Evolutionary conservation across 2,329 filamentous ascomycete genomes (phyloP), one percentile per base, ranked within the genome.

Genomic region (Clonostachys solani): DNA sequence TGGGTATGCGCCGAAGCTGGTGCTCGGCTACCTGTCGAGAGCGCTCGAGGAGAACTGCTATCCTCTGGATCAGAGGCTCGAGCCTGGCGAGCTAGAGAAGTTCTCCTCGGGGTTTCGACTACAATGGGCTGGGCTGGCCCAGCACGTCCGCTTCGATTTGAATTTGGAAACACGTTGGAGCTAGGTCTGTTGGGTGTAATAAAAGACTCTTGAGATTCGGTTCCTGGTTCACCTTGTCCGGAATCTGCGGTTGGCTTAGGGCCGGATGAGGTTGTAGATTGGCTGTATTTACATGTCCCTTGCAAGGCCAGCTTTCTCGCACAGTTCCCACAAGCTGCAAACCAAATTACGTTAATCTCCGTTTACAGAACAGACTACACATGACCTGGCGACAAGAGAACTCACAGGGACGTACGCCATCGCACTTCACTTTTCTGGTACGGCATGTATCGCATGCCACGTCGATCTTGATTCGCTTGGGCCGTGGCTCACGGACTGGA

Each of bases 381-480:
- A 8, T 10, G 23, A 9, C 23, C 23, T 9, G 23, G 9, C 23
- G 23, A 29, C 2, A 37, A 12, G 15, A 43, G 5, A 13, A 52
- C 60, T 50, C 52, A 67, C 66, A 59, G 49, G 66, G 65, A 34
- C 68, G 62, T 13, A 56, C 54, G 36, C 69, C 69, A 47, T 73
- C 69, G 38, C 69, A 73, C 43, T 67, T 67, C 41, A 71, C 60
- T 53, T 29, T 74, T 73, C 64, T 65, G 5, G 52, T 51, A 12
- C 71, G 63, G 49, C 71, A 73, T 6, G 62, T 62, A 43, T 72
- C 63, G 49, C 70, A 74, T 4, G 71, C 71, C 10, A 72, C 59
- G 33, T 69, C 60, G 19, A 73, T 69, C 50, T 72, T 73, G 46
- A 69, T 61, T n/a, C 69, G 60, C 50, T 72, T 73, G 15, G 41